Evolutionary conservation across 176 grass and related monocot species (phyloP).

Genomic region (Oryza meyeriana): DNA sequence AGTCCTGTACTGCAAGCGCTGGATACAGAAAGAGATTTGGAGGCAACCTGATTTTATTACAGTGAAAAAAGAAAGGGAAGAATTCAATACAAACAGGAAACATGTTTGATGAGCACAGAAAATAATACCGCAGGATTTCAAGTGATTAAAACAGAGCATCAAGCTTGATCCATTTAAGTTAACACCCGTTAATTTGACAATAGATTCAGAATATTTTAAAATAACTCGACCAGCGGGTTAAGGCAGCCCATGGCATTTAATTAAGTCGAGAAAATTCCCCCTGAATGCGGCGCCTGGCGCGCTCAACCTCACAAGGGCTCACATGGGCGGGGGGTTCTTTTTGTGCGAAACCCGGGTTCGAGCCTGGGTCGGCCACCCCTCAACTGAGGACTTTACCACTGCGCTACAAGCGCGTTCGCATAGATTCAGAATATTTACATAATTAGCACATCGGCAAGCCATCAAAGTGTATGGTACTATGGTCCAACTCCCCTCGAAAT

Average conservation of each 20-base stretch:
- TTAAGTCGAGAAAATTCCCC: too few species aligned
- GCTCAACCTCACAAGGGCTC: too few species aligned
- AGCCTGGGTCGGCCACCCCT: too few species aligned
- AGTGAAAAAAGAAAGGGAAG: background rate
- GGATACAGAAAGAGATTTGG: background rate
- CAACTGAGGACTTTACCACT: too few species aligned
- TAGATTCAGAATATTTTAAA: background rate
- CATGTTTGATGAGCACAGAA: background rate
- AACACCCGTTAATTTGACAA: background rate
- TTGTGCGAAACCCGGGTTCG: too few species aligned
- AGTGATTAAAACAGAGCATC: background rate
- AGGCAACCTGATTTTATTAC: background rate
- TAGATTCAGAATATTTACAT: background rate
- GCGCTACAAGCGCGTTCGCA: too few species aligned
- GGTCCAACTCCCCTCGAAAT: background rate
- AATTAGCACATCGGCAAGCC: background rate
- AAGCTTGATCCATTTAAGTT: background rate
- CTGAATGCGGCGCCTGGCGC: too few species aligned
- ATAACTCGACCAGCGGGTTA: too few species aligned
- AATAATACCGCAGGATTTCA: background rate
- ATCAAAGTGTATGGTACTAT: background rate
- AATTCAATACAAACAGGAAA: background rate
- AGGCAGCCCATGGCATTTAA: too few species aligned
- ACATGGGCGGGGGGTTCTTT: too few species aligned
- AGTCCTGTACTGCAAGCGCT: background rate